Base-by-base conservation (phyloP, 495 filamentous ascomycete species). In the Alectoria sarmentosa region DNA sequence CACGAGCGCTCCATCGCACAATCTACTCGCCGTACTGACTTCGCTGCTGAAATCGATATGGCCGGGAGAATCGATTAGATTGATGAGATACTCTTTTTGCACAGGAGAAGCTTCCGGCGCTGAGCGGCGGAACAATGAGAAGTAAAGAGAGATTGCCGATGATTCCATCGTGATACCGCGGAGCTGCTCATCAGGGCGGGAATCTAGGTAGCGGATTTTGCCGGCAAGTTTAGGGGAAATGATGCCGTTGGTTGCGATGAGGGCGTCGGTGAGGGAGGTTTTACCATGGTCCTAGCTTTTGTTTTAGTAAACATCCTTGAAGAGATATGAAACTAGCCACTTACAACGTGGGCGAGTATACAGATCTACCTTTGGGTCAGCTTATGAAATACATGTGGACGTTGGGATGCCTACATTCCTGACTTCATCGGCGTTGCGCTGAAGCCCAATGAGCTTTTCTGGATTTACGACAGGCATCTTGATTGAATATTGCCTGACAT, bases 151-250 rank as follows among this genome's bases (percentile, higher is more conserved):
- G 65, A 99, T 99, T 62, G 94, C 94, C 21, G 92, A 97, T 0
- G 95, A 98, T 75, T 99, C 94, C 94, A 99, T 99, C 15, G 94
- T 99, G 70, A 99, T 99, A 39, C 94, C 95, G 54, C 94, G 88
- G 13, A 91, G 83, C 78, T 99, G 94, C 76, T 99, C 94, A 78
- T 99, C 94, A 19, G 95, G 92, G 54, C 94, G 84, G 26, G 93
- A 96, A 76, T 99, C 94, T 36, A 99, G 86, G 74, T 96, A 99
- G 69, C 94, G 90, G 75, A 98, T 96, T 79, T 97, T 96, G 72
- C 94, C 94, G 67, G 94, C 94, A 67, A 99, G 78, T 72, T 97
- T 97, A 48, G 92, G 89, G 17, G 95, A 98, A 70, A 99, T 98
- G 77, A 99, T 98, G 79, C 94, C 94, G 84, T 99, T 99, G 69